phyloP scores from a whole-genome alignment of 345 rosid species.

The Murraya paniculata region DNA sequence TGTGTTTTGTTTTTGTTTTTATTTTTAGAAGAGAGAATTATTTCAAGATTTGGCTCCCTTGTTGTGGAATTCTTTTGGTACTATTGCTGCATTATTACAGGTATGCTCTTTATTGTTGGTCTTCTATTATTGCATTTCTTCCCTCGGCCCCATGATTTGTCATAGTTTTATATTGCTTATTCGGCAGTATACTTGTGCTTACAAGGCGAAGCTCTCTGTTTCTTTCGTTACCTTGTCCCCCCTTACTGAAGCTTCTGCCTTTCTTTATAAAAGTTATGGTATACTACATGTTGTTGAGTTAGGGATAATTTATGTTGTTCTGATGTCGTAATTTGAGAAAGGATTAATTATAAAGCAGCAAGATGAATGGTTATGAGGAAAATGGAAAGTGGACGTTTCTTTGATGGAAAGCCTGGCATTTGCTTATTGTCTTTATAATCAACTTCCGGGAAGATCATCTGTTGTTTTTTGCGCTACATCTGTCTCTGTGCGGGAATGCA shows the following conservation, averaged over 20 bases:
- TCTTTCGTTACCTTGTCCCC: background rate
- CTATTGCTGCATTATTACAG: conserved; percentile 78
- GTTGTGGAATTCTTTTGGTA: conserved; percentile 82
- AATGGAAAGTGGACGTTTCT: background rate
- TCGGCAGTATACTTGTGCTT: background rate
- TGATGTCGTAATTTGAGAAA: background rate
- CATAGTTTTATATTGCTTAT: background rate
- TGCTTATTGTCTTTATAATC: background rate
- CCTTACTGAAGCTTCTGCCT: background rate
- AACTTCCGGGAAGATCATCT: background rate
- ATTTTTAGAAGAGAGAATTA: conserved; percentile 77
- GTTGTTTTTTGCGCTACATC: background rate
- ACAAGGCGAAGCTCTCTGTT: background rate
- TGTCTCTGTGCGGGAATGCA: background rate
- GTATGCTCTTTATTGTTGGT: conserved; percentile 41
- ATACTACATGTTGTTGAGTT: background rate
- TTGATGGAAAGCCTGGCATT: background rate
- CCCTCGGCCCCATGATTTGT: background rate
- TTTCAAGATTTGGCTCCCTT: conserved; percentile 97
- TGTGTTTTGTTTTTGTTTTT: conserved; percentile 31
- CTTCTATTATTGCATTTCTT: background rate
- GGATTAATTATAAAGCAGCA: background rate
- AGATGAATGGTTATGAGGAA: background rate
- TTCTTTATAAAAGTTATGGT: no score
- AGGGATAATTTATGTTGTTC: background rate